phyloP scores from a whole-genome alignment of 148 eudicot genomes.

The Camellia lanceoleosa region DNA sequence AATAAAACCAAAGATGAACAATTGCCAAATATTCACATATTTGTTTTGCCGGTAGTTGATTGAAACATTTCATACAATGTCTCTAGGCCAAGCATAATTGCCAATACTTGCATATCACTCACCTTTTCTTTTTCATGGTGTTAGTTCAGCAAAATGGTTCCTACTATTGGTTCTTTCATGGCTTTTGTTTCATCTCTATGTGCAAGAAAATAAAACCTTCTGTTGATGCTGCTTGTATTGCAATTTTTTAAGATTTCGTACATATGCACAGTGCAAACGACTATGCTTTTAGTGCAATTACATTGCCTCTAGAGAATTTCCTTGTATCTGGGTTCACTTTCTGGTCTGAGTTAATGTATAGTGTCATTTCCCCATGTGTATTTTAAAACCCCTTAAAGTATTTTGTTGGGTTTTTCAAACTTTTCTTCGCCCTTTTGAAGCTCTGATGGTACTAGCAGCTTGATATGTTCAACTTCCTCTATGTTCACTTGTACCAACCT shows the following conservation, averaged over 20 bases:
- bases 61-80: background rate
- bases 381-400: background rate
- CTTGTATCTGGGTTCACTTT: background rate
- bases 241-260: background rate
- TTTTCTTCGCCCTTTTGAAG: background rate
- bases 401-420: background rate
- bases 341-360: background rate
- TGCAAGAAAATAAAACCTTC: background rate
- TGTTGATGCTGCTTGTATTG: background rate
- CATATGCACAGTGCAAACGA: background rate
- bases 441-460: background rate
- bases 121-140: background rate
- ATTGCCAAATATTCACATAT: background rate
- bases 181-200: background rate
- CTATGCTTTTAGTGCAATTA: background rate
- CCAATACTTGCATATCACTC: background rate
- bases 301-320: background rate
- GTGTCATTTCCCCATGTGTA: background rate
- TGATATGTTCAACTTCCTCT: slow-evolving; percentile 1
- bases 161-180: background rate
- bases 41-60: background rate
- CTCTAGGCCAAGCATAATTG: slow-evolving; percentile 1
- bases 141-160: background rate
- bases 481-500: background rate
- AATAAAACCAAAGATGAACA: background rate